These are phyloP conservation scores for Tolypocladium tundrense DNA, from an alignment of 2,329 filamentous ascomycete genomes.

Conservation along the genomic window DNA sequence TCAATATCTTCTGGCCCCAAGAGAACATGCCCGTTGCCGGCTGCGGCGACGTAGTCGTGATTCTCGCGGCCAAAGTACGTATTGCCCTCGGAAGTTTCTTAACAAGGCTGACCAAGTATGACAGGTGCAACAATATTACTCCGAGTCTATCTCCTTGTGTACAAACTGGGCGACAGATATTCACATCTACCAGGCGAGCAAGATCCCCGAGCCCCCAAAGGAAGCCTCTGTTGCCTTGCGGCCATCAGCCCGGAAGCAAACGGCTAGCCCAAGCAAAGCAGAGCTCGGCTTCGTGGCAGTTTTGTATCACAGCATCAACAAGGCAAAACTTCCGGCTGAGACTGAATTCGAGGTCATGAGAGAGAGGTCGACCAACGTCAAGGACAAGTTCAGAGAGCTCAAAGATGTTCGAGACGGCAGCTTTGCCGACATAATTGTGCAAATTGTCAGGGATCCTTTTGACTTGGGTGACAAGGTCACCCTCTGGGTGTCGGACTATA, in stretches of 20 bases:
- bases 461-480: conserved; percentile 36
- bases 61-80: conserved; percentile 46
- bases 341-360: conserved; percentile 30
- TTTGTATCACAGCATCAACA: conserved; percentile 34
- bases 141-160: conserved; percentile 29
- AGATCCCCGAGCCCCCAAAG: conserved; percentile 22
- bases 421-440: conserved; percentile 61
- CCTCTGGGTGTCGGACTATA: conserved; percentile 78
- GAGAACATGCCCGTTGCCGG: conserved; percentile 36
- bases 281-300: conserved; percentile 36
- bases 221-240: conserved; percentile 23
- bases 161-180: conserved; percentile 31
- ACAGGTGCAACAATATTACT: conserved; percentile 31
- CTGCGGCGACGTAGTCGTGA: conserved; percentile 25
- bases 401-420: conserved; percentile 44
- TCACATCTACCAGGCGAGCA: conserved; percentile 27
- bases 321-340: conserved; percentile 29
- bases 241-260: conserved; percentile 8
- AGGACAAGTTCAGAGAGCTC: conserved; percentile 53
- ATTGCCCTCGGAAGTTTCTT: conserved; percentile 2
- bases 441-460: conserved; percentile 50
- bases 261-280: conserved; percentile 9
- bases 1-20: conserved; percentile 52
- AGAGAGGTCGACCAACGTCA: conserved; percentile 30
- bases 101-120: not conserved